A percentile compares a stretch with the other conserved stretches of the same genome.
Conservation (phyloP, 192 early-diverging fungal genomes). For the Umbelopsis ramanniana region DNA sequence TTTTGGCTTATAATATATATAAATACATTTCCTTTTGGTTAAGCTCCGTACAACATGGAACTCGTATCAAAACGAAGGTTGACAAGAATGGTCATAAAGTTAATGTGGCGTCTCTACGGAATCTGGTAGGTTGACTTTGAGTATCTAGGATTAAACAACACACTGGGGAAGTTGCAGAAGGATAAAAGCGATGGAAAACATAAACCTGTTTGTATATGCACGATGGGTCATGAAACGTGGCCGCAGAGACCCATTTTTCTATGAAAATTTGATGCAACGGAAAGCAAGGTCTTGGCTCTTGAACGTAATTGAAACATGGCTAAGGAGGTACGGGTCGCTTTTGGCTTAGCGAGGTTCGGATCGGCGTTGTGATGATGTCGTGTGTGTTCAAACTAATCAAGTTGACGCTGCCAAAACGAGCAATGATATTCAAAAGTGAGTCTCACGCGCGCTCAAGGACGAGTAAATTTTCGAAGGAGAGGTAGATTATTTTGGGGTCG, state of each 20-base stretch:
- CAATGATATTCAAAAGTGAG: constrained; percentile 2
- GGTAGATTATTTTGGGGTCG: constrained; percentile 3
- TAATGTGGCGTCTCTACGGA: constrained; percentile 7
- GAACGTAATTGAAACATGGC: too few relatives aligned
- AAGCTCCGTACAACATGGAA: too few relatives aligned
- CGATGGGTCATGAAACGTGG: background rate
- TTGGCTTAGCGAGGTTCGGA: background rate
- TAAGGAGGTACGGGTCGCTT: background rate
- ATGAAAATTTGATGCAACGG: background rate
- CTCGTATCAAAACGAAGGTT: background rate
- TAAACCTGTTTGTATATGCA: too few relatives aligned
- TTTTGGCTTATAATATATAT: too few relatives aligned
- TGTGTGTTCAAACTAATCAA: background rate
- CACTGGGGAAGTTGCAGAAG: too few relatives aligned
- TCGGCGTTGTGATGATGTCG: background rate
- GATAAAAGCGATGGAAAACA: too few relatives aligned
- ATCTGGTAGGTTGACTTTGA: background rate
- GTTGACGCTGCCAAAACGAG: background rate
- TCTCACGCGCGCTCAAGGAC: background rate
- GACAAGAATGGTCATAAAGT: constrained; percentile 18
- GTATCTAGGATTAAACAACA: too few relatives aligned
- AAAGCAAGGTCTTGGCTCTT: too few relatives aligned
- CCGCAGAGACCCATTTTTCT: background rate
- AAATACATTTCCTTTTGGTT: too few relatives aligned
- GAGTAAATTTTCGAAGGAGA: background rate